These are phyloP conservation scores for Hygrophoropsis aurantiaca DNA, from an alignment of 768 basidiomycete species.

Conservation along the genomic window DNA sequence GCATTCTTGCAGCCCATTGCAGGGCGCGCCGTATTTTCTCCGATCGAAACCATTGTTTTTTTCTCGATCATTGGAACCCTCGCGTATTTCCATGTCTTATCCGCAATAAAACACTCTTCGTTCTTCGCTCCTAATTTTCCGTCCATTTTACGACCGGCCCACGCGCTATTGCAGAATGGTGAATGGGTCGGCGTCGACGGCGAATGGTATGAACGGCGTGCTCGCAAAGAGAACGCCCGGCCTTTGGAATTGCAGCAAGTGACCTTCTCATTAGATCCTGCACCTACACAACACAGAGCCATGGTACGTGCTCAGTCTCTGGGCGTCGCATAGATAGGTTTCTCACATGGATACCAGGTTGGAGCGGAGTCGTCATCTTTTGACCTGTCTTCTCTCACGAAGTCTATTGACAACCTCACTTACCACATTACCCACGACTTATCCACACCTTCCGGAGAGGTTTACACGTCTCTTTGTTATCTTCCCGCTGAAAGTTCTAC, in stretches of 20 bases:
- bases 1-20: slow-evolving; percentile 68
- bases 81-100: slow-evolving; percentile 92
- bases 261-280: slow-evolving; percentile 52
- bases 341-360: slow-evolving; percentile 18
- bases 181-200: slow-evolving; percentile 68
- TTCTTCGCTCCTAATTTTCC: slow-evolving; percentile 64
- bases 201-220: slow-evolving; percentile 44
- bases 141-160: slow-evolving; percentile 50
- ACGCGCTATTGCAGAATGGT: slow-evolving; percentile 50
- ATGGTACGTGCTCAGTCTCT: slow-evolving; percentile 26
- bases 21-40: slow-evolving; percentile 68
- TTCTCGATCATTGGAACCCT: slow-evolving; percentile 89
- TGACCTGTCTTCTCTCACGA: slow-evolving; percentile 42
- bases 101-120: slow-evolving; percentile 84
- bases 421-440: slow-evolving; percentile 44
- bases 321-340: slow-evolving; percentile 3
- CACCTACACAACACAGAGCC: slow-evolving; percentile 32
- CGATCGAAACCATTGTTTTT: slow-evolving; percentile 88
- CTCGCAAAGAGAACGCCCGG: slow-evolving; percentile 27
- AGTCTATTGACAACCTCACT: slow-evolving; percentile 48
- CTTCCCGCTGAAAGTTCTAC: slow-evolving; percentile 23
- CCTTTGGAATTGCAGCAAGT: slow-evolving; percentile 75
- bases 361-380: slow-evolving; percentile 33
- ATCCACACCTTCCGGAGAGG: slow-evolving; percentile 40
- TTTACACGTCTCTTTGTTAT: slow-evolving; percentile 57